phyloP scores from a whole-genome alignment of 768 basidiomycete genomes.

The Mycena olivaceomarginata region DNA sequence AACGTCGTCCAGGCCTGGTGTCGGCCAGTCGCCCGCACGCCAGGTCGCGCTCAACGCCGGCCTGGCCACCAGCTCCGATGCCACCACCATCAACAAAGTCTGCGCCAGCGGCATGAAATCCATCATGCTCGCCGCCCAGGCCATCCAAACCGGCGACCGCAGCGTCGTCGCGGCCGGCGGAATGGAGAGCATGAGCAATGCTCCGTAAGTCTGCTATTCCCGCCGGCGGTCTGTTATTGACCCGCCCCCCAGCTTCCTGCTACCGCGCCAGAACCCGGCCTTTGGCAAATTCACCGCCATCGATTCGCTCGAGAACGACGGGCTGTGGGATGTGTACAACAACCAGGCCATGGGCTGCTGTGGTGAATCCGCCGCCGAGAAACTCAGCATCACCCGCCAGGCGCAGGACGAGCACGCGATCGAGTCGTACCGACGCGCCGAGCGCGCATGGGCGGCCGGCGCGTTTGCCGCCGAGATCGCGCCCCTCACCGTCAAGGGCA shows the following conservation, averaged over 20 bases:
- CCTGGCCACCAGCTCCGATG: slow-evolving; percentile 89
- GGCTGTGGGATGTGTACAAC: slow-evolving; percentile 98
- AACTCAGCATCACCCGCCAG: slow-evolving; percentile 90
- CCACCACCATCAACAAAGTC: slow-evolving; percentile 99
- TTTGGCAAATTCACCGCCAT: slow-evolving; percentile 94
- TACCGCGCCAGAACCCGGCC: slow-evolving; percentile 86
- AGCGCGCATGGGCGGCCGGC: slow-evolving; percentile 92
- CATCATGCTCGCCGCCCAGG: slow-evolving; percentile 95
- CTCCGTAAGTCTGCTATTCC: slow-evolving; percentile 81
- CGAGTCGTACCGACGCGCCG: slow-evolving; percentile 96
- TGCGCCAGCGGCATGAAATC: slow-evolving; percentile 98
- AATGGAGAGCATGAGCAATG: slow-evolving; percentile 99
- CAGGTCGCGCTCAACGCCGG: slow-evolving; percentile 97
- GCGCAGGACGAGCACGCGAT: slow-evolving; percentile 94
- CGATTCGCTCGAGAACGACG: slow-evolving; percentile 94
- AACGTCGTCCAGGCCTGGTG: slow-evolving; percentile 98
- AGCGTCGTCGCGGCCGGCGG: slow-evolving; percentile 95
- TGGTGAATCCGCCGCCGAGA: slow-evolving; percentile 90
- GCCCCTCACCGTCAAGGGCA: slow-evolving; percentile 93
- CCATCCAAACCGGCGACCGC: slow-evolving; percentile 90
- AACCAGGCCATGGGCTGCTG: slow-evolving; percentile 99
- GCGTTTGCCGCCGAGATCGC: slow-evolving; percentile 92
- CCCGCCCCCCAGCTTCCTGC: slow-evolving; percentile 75
- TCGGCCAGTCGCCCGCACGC: slow-evolving; percentile 98
- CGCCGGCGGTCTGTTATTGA: slow-evolving; percentile 13